Evolutionary conservation across 1,284 basidiomycete genomes (phyloP), one percentile per base, ranked within the genome.

Genomic region (Anthracocystis panici-leucophaei): DNA sequence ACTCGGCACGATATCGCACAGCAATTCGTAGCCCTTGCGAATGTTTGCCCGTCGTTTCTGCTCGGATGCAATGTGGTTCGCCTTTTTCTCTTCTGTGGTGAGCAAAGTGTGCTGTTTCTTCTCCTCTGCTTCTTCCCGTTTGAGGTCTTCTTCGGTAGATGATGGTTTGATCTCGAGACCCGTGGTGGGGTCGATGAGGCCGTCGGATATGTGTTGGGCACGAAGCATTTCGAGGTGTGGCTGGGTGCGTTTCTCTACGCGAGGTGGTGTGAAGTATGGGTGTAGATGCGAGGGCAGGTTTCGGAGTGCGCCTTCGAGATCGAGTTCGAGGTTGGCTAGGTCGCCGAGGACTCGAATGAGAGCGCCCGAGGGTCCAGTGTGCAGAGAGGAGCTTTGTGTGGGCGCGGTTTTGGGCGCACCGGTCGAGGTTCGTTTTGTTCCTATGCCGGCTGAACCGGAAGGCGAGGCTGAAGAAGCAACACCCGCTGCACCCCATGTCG

Each of bases 1-100:
- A 23, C 92, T 91, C 0, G 92, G 91, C 55, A 94, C 89, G 29
- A 94, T 88, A 0, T 90, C 86, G 38, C 92, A 93, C 45, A 95
- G 87, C 80, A 92, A 90, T 14, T 93, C 91, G 86, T 95, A 95
- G 11, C 93, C 93, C 71, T 93, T 91, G 38, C 93, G 90, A 77
- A 95, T 95, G 51, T 93, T 92, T 70, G 94, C 93, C 2, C 93
- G 89, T 2, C 93, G 90, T 85, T 93, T 94, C 86, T 95, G 93
- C 86, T 95, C 93, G 12, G 92, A 93, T 88, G 93, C 91, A 87
- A 95, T 95, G 87, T 95, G 93, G 84, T 95, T 95, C n/a, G 93
- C 90, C 29, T 93, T 90, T 85, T 95, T 95, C 84, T 95, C 93
- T 0, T 92, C 92, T 10, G 90, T 91, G 10, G 92, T 92, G 23